These are phyloP conservation scores for Suillus cothurnatus DNA, from an alignment of 768 basidiomycete species.

Conservation along the genomic window DNA sequence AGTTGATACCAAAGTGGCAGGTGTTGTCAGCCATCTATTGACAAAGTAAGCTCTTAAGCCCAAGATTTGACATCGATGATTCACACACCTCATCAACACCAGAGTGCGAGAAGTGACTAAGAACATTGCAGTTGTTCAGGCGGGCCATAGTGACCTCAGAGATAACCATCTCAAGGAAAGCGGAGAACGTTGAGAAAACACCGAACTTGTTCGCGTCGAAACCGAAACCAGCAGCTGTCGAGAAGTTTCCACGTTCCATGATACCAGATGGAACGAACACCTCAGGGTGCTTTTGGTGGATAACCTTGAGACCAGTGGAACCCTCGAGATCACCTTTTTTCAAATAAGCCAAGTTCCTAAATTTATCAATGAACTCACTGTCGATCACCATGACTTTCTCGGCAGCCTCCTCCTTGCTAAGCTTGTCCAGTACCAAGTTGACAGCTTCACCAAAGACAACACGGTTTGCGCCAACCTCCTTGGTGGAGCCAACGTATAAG, in stretches of 20 bases:
- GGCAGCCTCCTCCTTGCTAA: constrained; percentile 75
- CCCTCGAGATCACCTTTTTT: constrained; percentile 77
- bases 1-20: constrained; percentile 77
- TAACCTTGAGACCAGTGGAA: constrained; percentile 85
- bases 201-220: constrained; percentile 82
- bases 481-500: constrained; percentile 68
- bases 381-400: constrained; percentile 88
- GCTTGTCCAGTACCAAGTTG: constrained; percentile 70
- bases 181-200: constrained; percentile 89
- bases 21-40: constrained; percentile 57
- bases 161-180: constrained; percentile 89
- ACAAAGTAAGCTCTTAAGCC: constrained; percentile 4
- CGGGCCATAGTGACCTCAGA: constrained; percentile 94
- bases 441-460: constrained; percentile 87
- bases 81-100: constrained; percentile 64
- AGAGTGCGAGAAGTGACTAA: constrained; percentile 89
- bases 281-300: constrained; percentile 89
- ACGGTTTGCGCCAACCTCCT: constrained; percentile 79
- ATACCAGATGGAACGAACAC: constrained; percentile 85
- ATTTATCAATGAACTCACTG: constrained; percentile 43
- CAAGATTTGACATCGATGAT: neutral
- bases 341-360: neutral
- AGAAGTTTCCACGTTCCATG: constrained; percentile 85
- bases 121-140: constrained; percentile 84
- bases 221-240: constrained; percentile 85